Percentiles rank a stretch among this genome's conserved stretches.
Evolutionary conservation across 768 basidiomycete genomes (phyloP).

Genomic region (Pholiota conissans): DNA sequence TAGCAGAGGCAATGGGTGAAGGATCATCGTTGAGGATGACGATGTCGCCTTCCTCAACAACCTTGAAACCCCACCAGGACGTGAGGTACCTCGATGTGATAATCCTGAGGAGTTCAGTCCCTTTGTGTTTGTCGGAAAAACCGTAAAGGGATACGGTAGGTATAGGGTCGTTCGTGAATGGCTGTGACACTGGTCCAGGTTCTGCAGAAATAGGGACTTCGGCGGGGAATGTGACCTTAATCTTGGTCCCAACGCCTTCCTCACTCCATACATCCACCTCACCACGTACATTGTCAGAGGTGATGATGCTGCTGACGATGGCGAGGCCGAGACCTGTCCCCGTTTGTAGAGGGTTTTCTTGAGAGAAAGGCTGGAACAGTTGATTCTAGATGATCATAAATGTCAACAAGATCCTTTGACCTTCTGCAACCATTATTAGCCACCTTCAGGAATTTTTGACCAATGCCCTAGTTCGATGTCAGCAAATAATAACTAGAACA

Average conservation of each 20-base stretch:
- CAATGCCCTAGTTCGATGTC: constrained; percentile 66
- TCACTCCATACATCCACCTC: constrained; percentile 94
- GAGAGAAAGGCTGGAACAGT: constrained; percentile 95
- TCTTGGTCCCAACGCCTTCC: constrained; percentile 88
- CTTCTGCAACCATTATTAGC: too few relatives aligned
- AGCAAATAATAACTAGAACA: neutral
- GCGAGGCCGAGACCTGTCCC: constrained; percentile 94
- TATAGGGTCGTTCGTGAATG: constrained; percentile 41
- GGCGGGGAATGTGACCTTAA: constrained; percentile 81
- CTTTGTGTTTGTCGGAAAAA: constrained; percentile 65
- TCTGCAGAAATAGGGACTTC: constrained; percentile 41
- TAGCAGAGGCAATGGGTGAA: constrained; percentile 53
- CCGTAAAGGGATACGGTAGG: constrained; percentile 69
- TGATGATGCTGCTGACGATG: constrained; percentile 91
- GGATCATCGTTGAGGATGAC: constrained; percentile 82
- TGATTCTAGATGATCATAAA: constrained; percentile 69
- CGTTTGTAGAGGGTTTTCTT: constrained; percentile 91
- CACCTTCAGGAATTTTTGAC: constrained; percentile 89
- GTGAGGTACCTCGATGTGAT: constrained; percentile 67
- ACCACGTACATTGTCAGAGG: constrained; percentile 81
- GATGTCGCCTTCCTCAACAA: constrained; percentile 62
- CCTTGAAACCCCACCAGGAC: constrained; percentile 75
- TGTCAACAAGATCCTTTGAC: too few relatives aligned
- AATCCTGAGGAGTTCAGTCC: constrained; percentile 63
- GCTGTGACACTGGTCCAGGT: constrained; percentile 40